Percentiles rank a stretch among this genome's conserved stretches.
Evolutionary conservation across 2,329 filamentous ascomycete species (phyloP).

Genomic region (Cladosporium sp.): DNA sequence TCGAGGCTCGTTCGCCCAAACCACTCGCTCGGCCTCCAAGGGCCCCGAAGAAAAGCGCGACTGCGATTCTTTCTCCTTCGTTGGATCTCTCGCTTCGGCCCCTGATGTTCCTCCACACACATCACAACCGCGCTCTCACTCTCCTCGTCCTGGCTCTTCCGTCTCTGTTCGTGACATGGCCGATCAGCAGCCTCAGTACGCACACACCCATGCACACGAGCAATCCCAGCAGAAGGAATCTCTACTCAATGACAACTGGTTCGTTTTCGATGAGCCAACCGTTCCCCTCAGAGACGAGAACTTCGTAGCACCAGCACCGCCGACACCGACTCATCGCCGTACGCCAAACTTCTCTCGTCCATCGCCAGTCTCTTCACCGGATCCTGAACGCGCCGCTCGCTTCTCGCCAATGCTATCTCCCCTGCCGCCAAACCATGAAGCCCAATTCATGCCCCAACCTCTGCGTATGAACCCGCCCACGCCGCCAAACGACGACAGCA

Average conservation of each 20-base stretch:
- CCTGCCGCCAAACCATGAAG: slow-evolving; percentile 8
- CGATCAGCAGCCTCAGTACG: slow-evolving; percentile 2
- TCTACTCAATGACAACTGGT: slow-evolving; percentile 46
- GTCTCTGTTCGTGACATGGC: slow-evolving; percentile 13
- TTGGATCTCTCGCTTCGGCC: neutral
- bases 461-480: slow-evolving; percentile 46
- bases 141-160: slow-evolving; percentile 21
- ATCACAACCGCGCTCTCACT: slow-evolving; percentile 2
- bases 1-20: slow-evolving; percentile 21
- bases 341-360: slow-evolving; percentile 10
- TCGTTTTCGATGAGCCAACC: slow-evolving; percentile 32
- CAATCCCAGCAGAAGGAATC: slow-evolving; percentile 28
- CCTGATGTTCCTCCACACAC: slow-evolving; percentile 9
- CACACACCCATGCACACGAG: neutral
- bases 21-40: neutral
- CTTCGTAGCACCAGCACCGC: neutral
- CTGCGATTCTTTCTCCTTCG: slow-evolving; percentile 9
- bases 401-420: slow-evolving; percentile 6
- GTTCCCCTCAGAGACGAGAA: slow-evolving; percentile 13
- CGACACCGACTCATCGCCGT: slow-evolving; percentile 7
- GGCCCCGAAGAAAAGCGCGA: slow-evolving; percentile 5
- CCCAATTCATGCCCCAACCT: slow-evolving; percentile 34
- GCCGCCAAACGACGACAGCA: slow-evolving; percentile 23
- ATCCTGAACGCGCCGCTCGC: slow-evolving; percentile 3
- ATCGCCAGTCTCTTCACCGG: slow-evolving; percentile 8